Percentiles rank a stretch among this genome's conserved stretches.
phyloP scores from a whole-genome alignment of 495 filamentous ascomycete genomes.

The Lasiosphaeris hirsuta region DNA sequence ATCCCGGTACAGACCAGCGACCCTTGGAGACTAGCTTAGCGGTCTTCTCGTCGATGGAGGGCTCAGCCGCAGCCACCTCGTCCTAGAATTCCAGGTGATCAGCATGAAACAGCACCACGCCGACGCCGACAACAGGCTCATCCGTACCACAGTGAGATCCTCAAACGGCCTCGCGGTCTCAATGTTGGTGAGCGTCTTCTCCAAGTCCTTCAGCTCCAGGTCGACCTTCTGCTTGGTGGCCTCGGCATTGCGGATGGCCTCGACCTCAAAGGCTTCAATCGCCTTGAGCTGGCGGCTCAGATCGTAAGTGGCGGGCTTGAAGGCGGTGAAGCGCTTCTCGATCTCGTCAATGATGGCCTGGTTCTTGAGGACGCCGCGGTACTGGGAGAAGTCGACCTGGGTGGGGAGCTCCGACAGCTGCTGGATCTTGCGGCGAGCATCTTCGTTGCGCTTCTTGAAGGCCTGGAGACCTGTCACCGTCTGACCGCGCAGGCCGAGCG shows the following conservation, averaged over 20 bases:
- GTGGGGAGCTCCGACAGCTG: slow-evolving; percentile 73
- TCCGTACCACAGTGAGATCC: slow-evolving; percentile 89
- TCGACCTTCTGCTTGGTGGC: slow-evolving; percentile 94
- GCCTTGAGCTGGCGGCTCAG: slow-evolving; percentile 88
- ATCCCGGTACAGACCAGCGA: slow-evolving; percentile 94
- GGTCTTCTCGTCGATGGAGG: slow-evolving; percentile 94
- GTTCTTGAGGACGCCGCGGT: slow-evolving; percentile 92
- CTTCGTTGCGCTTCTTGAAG: slow-evolving; percentile 99
- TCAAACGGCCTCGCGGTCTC: slow-evolving; percentile 95
- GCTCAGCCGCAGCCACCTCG: slow-evolving; percentile 86
- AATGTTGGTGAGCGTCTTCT: slow-evolving; percentile 94
- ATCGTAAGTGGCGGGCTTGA: slow-evolving; percentile 91
- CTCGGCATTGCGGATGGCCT: slow-evolving; percentile 94
- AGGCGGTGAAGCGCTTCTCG: slow-evolving; percentile 84
- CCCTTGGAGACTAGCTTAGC: slow-evolving; percentile 90
- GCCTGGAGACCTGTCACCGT: slow-evolving; percentile 83
- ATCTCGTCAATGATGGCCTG: slow-evolving; percentile 90
- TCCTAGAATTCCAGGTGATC: slow-evolving; percentile 55
- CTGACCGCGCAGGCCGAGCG: slow-evolving; percentile 92
- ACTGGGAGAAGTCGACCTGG: slow-evolving; percentile 86
- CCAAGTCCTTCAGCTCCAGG: slow-evolving; percentile 82
- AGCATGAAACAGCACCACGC: slow-evolving; percentile 13
- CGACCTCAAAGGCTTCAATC: slow-evolving; percentile 94
- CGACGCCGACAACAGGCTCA: background rate
- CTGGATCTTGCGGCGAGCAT: slow-evolving; percentile 88